These are phyloP conservation scores for Aspergillus affinis DNA, from an alignment of 495 filamentous ascomycete species.

Conservation along the genomic window DNA sequence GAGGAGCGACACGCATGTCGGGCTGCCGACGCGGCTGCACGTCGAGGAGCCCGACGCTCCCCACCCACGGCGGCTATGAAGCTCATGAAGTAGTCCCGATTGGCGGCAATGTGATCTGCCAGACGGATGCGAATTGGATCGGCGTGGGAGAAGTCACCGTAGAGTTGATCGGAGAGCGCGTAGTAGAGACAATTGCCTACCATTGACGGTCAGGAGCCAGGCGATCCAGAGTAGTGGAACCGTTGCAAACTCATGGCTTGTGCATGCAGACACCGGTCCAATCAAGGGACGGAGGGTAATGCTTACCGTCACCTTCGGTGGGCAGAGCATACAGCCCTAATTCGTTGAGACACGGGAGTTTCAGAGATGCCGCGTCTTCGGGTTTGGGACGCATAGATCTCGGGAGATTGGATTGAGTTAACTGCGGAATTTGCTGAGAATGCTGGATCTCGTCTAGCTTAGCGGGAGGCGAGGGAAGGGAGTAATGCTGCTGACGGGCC, in stretches of 20 bases:
- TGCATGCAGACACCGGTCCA: slow-evolving; percentile 1
- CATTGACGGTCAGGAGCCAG: slow-evolving; percentile 18
- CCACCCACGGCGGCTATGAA: slow-evolving; percentile 65
- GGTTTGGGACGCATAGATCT: slow-evolving; percentile 23
- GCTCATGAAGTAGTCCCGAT: slow-evolving; percentile 63
- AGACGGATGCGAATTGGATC: slow-evolving; percentile 58
- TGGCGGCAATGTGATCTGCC: slow-evolving; percentile 60
- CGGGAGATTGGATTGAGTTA: slow-evolving; percentile 10
- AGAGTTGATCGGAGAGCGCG: slow-evolving; percentile 73
- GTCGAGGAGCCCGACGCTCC: slow-evolving; percentile 61
- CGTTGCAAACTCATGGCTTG: background rate
- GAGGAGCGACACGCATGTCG: slow-evolving; percentile 39
- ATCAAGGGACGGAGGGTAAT: background rate
- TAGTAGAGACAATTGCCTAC: slow-evolving; percentile 77
- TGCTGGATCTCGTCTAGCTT: slow-evolving; percentile 4
- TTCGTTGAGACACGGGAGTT: slow-evolving; percentile 39
- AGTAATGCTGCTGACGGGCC: slow-evolving; percentile 29
- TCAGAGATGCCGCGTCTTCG: slow-evolving; percentile 29
- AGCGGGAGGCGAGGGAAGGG: slow-evolving; percentile 8
- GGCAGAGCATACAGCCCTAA: slow-evolving; percentile 43
- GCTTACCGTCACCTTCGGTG: slow-evolving; percentile 48
- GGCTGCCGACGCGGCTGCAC: slow-evolving; percentile 48
- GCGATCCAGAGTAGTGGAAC: slow-evolving; percentile 1
- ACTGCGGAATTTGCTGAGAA: slow-evolving; percentile 7
- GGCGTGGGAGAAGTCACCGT: slow-evolving; percentile 60